Evolutionary conservation across 352 stramenopile species (phyloP), one percentile per base, ranked within the genome.

Genomic region (Phytopythium mirpurense): DNA sequence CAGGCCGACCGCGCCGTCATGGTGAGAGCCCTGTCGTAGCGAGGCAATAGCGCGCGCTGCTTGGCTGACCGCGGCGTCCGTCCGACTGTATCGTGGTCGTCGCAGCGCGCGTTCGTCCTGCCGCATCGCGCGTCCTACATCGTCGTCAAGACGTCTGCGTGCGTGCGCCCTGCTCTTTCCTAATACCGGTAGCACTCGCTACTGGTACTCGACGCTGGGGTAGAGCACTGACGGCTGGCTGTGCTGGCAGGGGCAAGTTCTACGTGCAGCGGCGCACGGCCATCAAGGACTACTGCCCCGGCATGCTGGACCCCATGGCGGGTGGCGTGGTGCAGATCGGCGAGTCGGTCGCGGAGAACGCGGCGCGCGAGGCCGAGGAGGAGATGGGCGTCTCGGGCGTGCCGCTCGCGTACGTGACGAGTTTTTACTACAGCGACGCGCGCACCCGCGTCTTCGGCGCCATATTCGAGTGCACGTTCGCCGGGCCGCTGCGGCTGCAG

Each of bases 211-310:
- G n/a, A n/a, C n/a, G n/a, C n/a, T n/a, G n/a, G n/a, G n/a, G n/a
- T n/a, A n/a, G n/a, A n/a, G n/a, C n/a, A n/a, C n/a, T n/a, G n/a
- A n/a, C n/a, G n/a, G n/a, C n/a, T n/a, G n/a, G n/a, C 29, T 32
- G 29, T 32, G 29, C 5, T 9, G 21, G 0, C 45, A 93, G 83
- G 44, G 84, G 81, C 41, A 70, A 89, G 42, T 95, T 85, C 41
- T 78, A 86, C 54, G 85, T 96, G 38, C 86, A 96, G 59, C 74
- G 78, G 0, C 81, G 86, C 43, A 94, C 83, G 31, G 83, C 88
- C 70, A 84, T 87, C 62, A 95, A 96, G 67, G 86, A 96, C 60
- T 95, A 94, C 51, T 95, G 86, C 54, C 81, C 86, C 0, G 85
- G 85, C 0, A 86, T 85, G 51, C 69, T 93, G 31, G 85, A 96